Conservation (phyloP, 148 eudicot genomes). For the Selenicereus undatus region DNA sequence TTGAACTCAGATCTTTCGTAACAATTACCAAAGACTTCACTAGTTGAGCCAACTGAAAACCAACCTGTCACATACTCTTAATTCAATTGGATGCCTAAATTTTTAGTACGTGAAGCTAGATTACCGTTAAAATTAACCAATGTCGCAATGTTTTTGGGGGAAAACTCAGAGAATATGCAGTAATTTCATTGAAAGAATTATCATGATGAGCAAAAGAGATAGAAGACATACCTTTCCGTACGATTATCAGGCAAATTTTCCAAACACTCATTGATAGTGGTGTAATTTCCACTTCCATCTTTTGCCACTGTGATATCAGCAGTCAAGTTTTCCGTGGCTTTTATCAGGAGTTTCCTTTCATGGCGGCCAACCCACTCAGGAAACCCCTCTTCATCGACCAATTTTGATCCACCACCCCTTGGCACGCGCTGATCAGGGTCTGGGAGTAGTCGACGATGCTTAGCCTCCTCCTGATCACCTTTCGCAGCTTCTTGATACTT, state of each 20-base stretch:
- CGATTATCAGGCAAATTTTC: constrained; percentile 44
- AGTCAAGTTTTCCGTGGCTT: constrained; percentile 25
- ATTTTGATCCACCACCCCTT: not conserved
- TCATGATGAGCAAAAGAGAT: too few species aligned
- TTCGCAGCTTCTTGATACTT: constrained; percentile 5
- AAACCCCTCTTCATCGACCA: constrained; percentile 25
- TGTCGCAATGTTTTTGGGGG: too few species aligned
- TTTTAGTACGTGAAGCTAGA: too few species aligned
- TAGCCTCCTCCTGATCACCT: not conserved
- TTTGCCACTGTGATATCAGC: constrained; percentile 64
- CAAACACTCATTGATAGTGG: constrained; percentile 53
- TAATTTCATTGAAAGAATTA: too few species aligned
- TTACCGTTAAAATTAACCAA: too few species aligned
- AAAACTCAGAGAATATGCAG: too few species aligned
- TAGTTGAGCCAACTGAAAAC: too few species aligned
- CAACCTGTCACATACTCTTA: too few species aligned
- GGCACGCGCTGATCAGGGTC: not conserved
- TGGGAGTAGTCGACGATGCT: constrained; percentile 26
- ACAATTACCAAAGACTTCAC: too few species aligned
- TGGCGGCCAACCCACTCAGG: constrained; percentile 59
- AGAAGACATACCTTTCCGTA: constrained; percentile 40
- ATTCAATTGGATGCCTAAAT: too few species aligned
- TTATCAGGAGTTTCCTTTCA: constrained; percentile 45
- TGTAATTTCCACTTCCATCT: constrained; percentile 83
- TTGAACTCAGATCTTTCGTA: too few species aligned